Conservation (phyloP, 495 filamentous ascomycete genomes). For the Penicillium bovifimosum region DNA sequence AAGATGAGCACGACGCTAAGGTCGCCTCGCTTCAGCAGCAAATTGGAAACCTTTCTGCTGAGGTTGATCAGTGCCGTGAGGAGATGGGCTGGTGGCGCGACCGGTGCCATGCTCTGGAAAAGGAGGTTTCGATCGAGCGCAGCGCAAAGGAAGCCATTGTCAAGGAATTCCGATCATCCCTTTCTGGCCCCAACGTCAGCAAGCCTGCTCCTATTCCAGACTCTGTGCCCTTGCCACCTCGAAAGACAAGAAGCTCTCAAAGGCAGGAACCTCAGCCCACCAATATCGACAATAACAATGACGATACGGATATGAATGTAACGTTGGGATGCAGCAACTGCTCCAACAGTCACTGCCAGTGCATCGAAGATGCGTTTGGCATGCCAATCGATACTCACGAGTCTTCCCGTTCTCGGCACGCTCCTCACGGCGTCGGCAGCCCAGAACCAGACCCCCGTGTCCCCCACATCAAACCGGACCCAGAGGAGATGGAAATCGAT, state of each 20-base stretch:
- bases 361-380: constrained; percentile 62
- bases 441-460: constrained; percentile 29
- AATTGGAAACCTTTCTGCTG: constrained; percentile 46
- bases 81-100: constrained; percentile 46
- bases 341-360: constrained; percentile 56
- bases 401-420: constrained; percentile 28
- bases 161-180: constrained; percentile 35
- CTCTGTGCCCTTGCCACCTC: constrained; percentile 31
- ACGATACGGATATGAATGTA: constrained; percentile 27
- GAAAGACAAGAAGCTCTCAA: constrained; percentile 18
- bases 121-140: constrained; percentile 40
- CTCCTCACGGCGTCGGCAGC: constrained; percentile 27
- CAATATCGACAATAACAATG: constrained; percentile 10
- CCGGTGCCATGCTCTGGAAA: constrained; percentile 45
- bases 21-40: constrained; percentile 39
- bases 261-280: constrained; percentile 20
- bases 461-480: constrained; percentile 45
- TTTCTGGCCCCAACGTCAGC: constrained; percentile 17
- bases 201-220: constrained; percentile 24
- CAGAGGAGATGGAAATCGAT: constrained; percentile 66
- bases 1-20: constrained; percentile 46
- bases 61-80: constrained; percentile 45
- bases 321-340: constrained; percentile 61
- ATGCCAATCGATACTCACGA: constrained; percentile 31
- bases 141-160: constrained; percentile 39